Conservation (phyloP, 306 rosid genomes). For the Morella rubra region DNA sequence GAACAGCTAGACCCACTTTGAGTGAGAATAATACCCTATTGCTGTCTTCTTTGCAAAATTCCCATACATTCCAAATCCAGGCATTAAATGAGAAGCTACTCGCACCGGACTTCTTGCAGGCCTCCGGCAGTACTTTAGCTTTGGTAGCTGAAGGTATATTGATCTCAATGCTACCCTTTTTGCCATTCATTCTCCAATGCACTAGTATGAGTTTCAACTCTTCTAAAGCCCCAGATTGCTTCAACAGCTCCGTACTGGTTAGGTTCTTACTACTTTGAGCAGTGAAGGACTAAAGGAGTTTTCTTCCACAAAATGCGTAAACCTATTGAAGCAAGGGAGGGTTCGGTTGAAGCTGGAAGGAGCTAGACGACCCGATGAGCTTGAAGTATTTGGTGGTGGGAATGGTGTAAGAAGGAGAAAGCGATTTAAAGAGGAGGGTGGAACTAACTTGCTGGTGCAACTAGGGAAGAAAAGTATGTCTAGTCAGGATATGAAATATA, state of each 20-base stretch:
- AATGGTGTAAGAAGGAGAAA: conserved; percentile 5
- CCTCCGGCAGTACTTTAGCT: conserved; percentile 1
- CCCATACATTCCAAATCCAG: conserved; percentile 44
- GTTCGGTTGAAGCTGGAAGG: background rate
- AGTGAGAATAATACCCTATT: conserved; percentile 55
- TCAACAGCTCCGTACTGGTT: background rate
- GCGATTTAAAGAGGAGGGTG: conserved; percentile 40
- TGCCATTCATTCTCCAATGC: conserved; percentile 52
- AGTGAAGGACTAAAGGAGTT: background rate
- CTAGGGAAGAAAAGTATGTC: conserved; percentile 34
- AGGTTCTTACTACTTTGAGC: background rate
- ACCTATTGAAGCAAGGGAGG: background rate
- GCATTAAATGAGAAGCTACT: conserved; percentile 16
- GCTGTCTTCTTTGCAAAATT: conserved; percentile 52
- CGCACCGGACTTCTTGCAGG: conserved; percentile 18
- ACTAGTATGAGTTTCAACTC: conserved; percentile 3
- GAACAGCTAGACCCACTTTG: conserved; percentile 68
- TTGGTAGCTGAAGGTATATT: conserved; percentile 38
- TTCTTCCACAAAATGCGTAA: background rate
- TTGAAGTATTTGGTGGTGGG: conserved; percentile 6
- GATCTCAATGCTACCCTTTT: conserved; percentile 46
- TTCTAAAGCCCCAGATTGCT: background rate
- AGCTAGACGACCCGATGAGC: background rate
- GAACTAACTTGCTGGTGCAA: conserved; percentile 29
- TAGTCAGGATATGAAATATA: conserved; percentile 32